A percentile compares a stretch with the other conserved stretches of the same genome.
phyloP scores from a whole-genome alignment of 2,329 filamentous ascomycete genomes.

The Rasamsonia emersonii region DNA sequence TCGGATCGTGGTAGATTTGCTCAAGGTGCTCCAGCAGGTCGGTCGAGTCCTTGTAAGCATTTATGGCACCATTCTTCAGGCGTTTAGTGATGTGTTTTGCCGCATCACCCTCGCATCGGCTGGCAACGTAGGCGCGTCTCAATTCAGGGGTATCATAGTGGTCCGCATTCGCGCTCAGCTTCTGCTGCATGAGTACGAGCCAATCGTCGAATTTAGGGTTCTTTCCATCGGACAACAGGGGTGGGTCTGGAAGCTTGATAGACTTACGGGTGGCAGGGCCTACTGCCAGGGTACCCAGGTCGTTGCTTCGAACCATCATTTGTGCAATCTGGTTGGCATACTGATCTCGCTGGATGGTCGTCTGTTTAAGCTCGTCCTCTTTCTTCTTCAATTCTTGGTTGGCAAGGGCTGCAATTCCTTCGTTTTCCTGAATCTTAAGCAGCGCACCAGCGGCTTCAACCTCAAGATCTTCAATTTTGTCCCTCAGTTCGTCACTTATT shows the following conservation, averaged over 20 bases:
- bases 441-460: too few relatives aligned
- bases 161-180: slow-evolving; percentile 6
- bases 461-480: too few relatives aligned
- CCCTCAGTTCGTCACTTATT: too few relatives aligned
- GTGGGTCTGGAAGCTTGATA: slow-evolving; percentile 6
- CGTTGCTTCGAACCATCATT: too few relatives aligned
- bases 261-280: neutral
- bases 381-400: too few relatives aligned
- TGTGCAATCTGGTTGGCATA: too few relatives aligned
- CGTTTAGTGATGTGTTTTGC: neutral
- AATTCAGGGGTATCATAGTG: neutral
- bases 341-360: too few relatives aligned
- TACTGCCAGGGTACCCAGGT: too few relatives aligned
- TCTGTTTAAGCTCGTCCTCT: too few relatives aligned
- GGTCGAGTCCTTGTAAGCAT: neutral
- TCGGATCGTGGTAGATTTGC: neutral
- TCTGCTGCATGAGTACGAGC: slow-evolving; percentile 5
- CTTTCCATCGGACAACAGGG: slow-evolving; percentile 7
- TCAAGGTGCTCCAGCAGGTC: slow-evolving; percentile 1
- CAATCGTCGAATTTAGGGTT: slow-evolving; percentile 8
- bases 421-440: too few relatives aligned
- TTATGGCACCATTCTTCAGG: neutral
- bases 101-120: neutral
- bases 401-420: too few relatives aligned
- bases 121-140: slow-evolving; percentile 3